These are phyloP conservation scores for Smittium mucronatum DNA, from an alignment of 371 early-diverging fungal species.

Conservation along the genomic window DNA sequence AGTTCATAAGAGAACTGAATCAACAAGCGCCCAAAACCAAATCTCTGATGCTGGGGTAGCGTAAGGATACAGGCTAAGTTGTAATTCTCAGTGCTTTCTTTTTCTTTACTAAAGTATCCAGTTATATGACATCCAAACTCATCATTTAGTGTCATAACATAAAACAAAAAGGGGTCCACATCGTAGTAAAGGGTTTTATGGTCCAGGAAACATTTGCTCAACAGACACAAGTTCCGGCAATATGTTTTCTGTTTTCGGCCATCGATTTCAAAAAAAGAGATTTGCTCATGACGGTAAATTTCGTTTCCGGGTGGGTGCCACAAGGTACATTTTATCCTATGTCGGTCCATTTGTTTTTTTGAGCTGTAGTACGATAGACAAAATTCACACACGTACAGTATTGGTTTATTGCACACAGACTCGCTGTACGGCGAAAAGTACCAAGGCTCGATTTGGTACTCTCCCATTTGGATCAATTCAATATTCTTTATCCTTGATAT, in stretches of 20 bases:
- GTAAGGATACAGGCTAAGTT: slow-evolving; percentile 99
- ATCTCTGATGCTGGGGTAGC: slow-evolving; percentile 96
- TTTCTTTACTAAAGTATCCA: slow-evolving; percentile 99
- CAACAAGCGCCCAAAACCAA: slow-evolving; percentile 93
- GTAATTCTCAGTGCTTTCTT: slow-evolving; percentile 87
- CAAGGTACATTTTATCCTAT: slow-evolving; percentile 63
- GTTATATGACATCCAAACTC: slow-evolving; percentile 80
- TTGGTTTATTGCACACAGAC: slow-evolving; percentile 54
- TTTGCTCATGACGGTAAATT: slow-evolving; percentile 72
- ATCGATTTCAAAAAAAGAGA: slow-evolving; percentile 90
- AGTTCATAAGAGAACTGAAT: slow-evolving; percentile 97
- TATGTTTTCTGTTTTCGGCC: slow-evolving; percentile 78
- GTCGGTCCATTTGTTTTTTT: slow-evolving; percentile 48
- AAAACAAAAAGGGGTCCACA: slow-evolving; percentile 98
- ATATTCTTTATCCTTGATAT: slow-evolving; percentile 89
- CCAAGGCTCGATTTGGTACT: slow-evolving; percentile 92
- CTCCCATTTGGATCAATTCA: slow-evolving; percentile 84
- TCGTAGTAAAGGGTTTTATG: slow-evolving; percentile 99
- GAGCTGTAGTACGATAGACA: slow-evolving; percentile 73
- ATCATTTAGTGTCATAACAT: slow-evolving; percentile 79
- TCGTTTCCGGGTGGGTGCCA: slow-evolving; percentile 89
- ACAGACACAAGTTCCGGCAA: slow-evolving; percentile 77
- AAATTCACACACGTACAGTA: slow-evolving; percentile 87
- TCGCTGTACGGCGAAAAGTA: slow-evolving; percentile 94
- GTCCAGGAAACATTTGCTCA: slow-evolving; percentile 96